phyloP scores from a whole-genome alignment of 352 stramenopile genomes.

The Pseudoperonospora humuli region DNA sequence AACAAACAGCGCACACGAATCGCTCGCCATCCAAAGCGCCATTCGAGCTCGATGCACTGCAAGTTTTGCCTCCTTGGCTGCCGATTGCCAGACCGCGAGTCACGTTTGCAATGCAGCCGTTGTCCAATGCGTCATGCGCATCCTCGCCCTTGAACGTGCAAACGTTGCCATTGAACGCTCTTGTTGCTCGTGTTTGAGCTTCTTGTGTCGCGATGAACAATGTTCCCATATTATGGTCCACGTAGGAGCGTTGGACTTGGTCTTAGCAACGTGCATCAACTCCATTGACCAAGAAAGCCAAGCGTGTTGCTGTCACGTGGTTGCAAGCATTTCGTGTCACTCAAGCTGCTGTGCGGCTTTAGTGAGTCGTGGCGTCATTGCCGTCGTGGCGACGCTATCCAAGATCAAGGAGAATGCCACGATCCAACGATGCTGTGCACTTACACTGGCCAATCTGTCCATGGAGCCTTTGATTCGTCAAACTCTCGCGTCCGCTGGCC shows the following conservation, averaged over 20 bases:
- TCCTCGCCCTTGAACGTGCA: slow-evolving; percentile 40
- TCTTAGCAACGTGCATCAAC: slow-evolving; percentile 53
- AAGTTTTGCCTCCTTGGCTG: slow-evolving; percentile 52
- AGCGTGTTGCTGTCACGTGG: slow-evolving; percentile 61
- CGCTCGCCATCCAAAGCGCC: slow-evolving; percentile 26
- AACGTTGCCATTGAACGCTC: slow-evolving; percentile 60
- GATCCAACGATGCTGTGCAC: slow-evolving; percentile 62
- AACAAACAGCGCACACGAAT: too few species aligned
- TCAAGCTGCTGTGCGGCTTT: slow-evolving; percentile 46
- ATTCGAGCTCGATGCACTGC: slow-evolving; percentile 57
- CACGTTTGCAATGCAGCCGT: slow-evolving; percentile 44
- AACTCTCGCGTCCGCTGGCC: slow-evolving; percentile 38
- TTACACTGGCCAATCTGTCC: slow-evolving; percentile 61
- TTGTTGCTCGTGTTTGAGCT: slow-evolving; percentile 61
- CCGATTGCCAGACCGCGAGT: slow-evolving; percentile 27
- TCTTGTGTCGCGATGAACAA: slow-evolving; percentile 60
- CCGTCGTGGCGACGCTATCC: slow-evolving; percentile 46
- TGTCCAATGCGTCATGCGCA: slow-evolving; percentile 44
- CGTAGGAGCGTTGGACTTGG: slow-evolving; percentile 39
- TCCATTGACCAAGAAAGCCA: slow-evolving; percentile 60
- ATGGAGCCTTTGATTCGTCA: slow-evolving; percentile 39
- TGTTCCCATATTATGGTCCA: slow-evolving; percentile 49
- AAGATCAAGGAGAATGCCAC: slow-evolving; percentile 37
- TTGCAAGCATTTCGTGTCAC: slow-evolving; percentile 70
- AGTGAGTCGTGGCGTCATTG: slow-evolving; percentile 41